A percentile compares a stretch with the other conserved stretches of the same genome.
phyloP scores from a whole-genome alignment of 1,284 basidiomycete species.

The Malassezia obtusa region DNA sequence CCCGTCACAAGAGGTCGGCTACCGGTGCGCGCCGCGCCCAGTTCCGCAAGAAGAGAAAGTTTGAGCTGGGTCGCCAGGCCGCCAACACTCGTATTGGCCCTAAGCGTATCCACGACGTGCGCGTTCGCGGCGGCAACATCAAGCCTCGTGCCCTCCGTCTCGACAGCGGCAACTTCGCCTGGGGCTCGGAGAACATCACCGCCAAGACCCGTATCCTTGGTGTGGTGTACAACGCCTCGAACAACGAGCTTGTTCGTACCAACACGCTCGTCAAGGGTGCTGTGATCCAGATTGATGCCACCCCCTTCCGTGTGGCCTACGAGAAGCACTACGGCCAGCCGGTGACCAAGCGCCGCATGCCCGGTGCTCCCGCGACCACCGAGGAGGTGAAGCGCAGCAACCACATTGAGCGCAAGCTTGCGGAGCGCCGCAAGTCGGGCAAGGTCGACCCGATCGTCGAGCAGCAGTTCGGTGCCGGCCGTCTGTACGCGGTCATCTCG shows the following conservation, averaged over 20 bases:
- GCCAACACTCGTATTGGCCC: conserved; percentile 48
- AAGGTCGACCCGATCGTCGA: conserved; percentile 46
- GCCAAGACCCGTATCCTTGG: conserved; percentile 47
- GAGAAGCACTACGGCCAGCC: conserved; percentile 49
- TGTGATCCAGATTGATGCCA: conserved; percentile 47
- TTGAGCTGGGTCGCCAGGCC: conserved; percentile 47
- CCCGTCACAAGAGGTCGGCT: conserved; percentile 47
- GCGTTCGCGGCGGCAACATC: conserved; percentile 47
- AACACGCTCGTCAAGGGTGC: conserved; percentile 48
- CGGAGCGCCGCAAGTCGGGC: conserved; percentile 34
- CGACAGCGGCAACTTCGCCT: conserved; percentile 48
- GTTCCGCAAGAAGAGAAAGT: conserved; percentile 48
- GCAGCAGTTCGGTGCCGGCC: conserved; percentile 47
- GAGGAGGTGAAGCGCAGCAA: conserved; percentile 40
- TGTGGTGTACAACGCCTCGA: conserved; percentile 49
- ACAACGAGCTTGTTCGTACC: conserved; percentile 49
- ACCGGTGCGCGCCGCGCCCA: conserved; percentile 45
- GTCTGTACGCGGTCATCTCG: conserved; percentile 45
- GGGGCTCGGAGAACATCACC: conserved; percentile 48
- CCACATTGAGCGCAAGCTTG: conserved; percentile 36
- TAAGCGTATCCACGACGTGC: conserved; percentile 47
- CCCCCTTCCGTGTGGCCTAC: conserved; percentile 47
- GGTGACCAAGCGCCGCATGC: conserved; percentile 44
- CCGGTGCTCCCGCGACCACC: conserved; percentile 27
- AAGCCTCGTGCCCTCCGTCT: conserved; percentile 47